Evolutionary conservation across 345 rosid genomes (phyloP), one percentile per base, ranked within the genome.

Genomic region (Salix arbutifolia): DNA sequence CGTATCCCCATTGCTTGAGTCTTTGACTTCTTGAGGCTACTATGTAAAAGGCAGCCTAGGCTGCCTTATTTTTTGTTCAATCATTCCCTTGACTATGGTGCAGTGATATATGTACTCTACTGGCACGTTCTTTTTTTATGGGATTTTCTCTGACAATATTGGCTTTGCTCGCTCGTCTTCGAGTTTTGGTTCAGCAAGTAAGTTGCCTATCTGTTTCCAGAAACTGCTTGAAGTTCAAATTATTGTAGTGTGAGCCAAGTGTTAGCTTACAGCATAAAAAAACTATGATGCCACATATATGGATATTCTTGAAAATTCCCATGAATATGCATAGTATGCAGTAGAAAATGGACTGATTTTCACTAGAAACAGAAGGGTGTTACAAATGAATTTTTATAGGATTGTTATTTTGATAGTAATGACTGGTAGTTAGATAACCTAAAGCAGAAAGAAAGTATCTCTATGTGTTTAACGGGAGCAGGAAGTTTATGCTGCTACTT

Each of bases 171-270:
- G 95, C 92, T 11, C 98, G 98, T 73, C 89, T 96, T 30, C 85
- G 97, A 81, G 94, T 91, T 68, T 85, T 96, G 77, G 83, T 89
- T 84, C 98, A 93, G 86, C 99, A 96, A 85, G 99, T 93, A 86
- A 80, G 94, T 82, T 64, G 31, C 71, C 16, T 30, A 64, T n/a
- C 1, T 62, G 30, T 72, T 60, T 38, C 62, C 19, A 3, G 7
- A 8, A 44, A 75, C 26, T 70, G 12, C 40, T 31, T 21, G 6
- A 38, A 19, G 3, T 1, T 31, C 19, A 31, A 26, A 53, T 52
- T 52, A 28, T 72, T 65, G 4, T 37, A 21, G 33, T 18, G 42
- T 3, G 56, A 71, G 9, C 37, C 14, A 30, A 28, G 69, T 42
- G 25, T 37, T 26, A n/a, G 44, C 1, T 23, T 19, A 38, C 31